Conservation (phyloP, 495 filamentous ascomycete species). For the Cercophora samala region DNA sequence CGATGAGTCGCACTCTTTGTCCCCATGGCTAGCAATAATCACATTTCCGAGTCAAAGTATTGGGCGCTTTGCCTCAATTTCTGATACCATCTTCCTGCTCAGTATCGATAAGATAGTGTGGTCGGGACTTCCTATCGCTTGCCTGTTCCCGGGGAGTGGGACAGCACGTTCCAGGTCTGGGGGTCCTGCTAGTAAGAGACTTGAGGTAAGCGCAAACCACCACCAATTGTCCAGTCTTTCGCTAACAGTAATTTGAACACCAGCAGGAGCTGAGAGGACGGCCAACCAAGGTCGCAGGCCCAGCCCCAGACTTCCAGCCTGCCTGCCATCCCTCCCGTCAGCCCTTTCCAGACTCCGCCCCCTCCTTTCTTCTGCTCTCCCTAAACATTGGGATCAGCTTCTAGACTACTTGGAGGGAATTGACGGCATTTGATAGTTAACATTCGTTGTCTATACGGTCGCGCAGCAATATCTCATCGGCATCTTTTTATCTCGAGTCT, state of each 20-base stretch:
- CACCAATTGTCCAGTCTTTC: background rate
- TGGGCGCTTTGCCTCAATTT: background rate
- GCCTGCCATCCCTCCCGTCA: background rate
- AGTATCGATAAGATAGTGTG: background rate
- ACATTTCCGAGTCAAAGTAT: background rate
- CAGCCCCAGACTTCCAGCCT: constrained; percentile 12
- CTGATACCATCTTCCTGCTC: background rate
- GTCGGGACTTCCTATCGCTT: background rate
- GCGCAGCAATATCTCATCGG: background rate
- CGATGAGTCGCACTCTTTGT: background rate
- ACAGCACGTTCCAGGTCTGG: background rate
- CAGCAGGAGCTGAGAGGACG: background rate
- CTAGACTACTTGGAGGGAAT: background rate
- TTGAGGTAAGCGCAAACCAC: background rate
- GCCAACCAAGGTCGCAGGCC: constrained; percentile 7
- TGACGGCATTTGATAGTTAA: background rate
- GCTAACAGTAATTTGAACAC: background rate
- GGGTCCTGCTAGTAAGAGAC: background rate
- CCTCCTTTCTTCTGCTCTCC: constrained; percentile 3
- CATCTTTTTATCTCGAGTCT: background rate
- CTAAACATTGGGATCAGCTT: background rate
- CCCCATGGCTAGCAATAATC: background rate
- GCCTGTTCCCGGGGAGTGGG: constrained; percentile 2
- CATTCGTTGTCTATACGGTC: background rate
- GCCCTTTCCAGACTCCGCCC: constrained; percentile 9